Base-by-base conservation (phyloP, 768 basidiomycete genomes). In the Phaffia tasmanica region DNA sequence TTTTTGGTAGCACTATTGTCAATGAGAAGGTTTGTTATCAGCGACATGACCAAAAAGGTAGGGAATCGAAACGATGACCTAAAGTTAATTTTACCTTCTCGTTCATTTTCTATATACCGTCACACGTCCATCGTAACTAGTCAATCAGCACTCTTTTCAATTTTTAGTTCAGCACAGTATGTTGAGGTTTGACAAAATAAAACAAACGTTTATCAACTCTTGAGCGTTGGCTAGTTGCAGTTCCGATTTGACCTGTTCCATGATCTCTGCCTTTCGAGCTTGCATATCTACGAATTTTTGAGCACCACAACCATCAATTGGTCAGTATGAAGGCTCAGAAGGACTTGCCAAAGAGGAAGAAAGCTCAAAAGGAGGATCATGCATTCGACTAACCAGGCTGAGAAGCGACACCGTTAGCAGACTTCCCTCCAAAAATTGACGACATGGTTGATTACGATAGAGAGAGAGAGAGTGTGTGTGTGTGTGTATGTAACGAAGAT, bases 191-290 rank as follows among this genome's bases (percentile, higher is more conserved):
- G 3, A 51, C 9, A 55, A 48, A 25, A 68, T 19, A 4, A 35
- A 0, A 72, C 81, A 56, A 74, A 88, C 88, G 67, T 84, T 85
- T 75, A 91, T 85, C 58, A 91, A 83, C 71, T 88, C 86, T 73
- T 90, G 88, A 0, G 86, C 88, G 65, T 86, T 87, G 1, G 82
- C 80, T 16, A 87, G 78, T 7, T 83, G 85, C 67, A 90, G 78
- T 77, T 91, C 87, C 53, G 81, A 81, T 47, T 82, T 81, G 58
- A 91, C 81, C 53, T 81, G 79, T 61, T 80, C 80, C 84, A 87
- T 86, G 63, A 83, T 76, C 15, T 80, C 79, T 72, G 83, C 80
- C 83, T 57, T 77, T 77, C 27, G 57, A 18, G 21, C 49, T 54
- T 61, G 53, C 29, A 62, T 59, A 60, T 54, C 62, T 63, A 30